Evolutionary conservation across 805 yeast genomes (phyloP).

Genomic region (Candida insectorum): DNA sequence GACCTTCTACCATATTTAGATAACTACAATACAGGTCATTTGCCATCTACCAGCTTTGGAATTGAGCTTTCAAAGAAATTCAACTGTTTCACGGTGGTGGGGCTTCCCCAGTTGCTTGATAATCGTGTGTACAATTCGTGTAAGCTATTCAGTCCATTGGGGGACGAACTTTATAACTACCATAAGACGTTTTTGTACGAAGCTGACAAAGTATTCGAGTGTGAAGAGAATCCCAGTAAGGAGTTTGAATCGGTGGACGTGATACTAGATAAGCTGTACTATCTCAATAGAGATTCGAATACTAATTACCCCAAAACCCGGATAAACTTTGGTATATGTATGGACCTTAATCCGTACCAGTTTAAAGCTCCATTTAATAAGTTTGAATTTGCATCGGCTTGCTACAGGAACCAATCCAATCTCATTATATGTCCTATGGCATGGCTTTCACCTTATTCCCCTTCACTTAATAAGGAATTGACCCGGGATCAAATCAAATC

Average conservation of each 20-base stretch:
- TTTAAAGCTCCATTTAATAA: slow-evolving; percentile 74
- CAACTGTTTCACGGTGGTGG: slow-evolving; percentile 68
- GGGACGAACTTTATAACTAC: slow-evolving; percentile 61
- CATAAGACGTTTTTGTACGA: slow-evolving; percentile 74
- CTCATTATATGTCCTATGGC: slow-evolving; percentile 80
- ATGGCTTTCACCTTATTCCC: slow-evolving; percentile 65
- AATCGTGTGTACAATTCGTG: slow-evolving; percentile 65
- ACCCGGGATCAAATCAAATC: slow-evolving; percentile 2
- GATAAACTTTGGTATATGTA: slow-evolving; percentile 79
- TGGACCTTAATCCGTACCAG: slow-evolving; percentile 88
- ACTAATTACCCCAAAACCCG: slow-evolving; percentile 21
- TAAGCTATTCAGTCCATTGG: slow-evolving; percentile 55
- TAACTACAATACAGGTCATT: slow-evolving; percentile 1
- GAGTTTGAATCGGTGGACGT: slow-evolving; percentile 55
- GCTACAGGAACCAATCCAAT: slow-evolving; percentile 44
- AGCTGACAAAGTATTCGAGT: slow-evolving; percentile 81
- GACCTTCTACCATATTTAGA: slow-evolving; percentile 62
- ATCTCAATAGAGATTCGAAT: slow-evolving; percentile 4
- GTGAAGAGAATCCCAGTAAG: slow-evolving; percentile 55
- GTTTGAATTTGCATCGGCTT: slow-evolving; percentile 66
- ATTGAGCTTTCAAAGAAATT: slow-evolving; percentile 44
- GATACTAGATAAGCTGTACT: slow-evolving; percentile 17
- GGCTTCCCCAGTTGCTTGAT: slow-evolving; percentile 66
- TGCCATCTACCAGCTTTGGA: slow-evolving; percentile 40
- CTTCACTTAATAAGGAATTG: slow-evolving; percentile 22